Evolutionary conservation across 2,329 filamentous ascomycete species (phyloP), one percentile per base, ranked within the genome.

Genomic region (Xylaria sp.): DNA sequence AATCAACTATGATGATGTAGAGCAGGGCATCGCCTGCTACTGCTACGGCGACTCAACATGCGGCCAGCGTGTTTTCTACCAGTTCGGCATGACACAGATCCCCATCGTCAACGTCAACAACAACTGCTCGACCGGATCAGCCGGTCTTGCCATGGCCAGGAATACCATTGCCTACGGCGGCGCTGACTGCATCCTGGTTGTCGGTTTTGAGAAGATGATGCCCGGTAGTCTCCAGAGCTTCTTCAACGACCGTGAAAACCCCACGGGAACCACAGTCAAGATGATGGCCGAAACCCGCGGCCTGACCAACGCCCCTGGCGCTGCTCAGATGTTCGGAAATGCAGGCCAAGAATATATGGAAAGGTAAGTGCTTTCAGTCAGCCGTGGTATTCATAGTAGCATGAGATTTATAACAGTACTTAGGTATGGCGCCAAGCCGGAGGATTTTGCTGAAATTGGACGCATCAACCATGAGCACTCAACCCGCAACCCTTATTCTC

Each of bases 61-160:
- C 82, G 95, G 95, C 57, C 95, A 98, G 85, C 91, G 95, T 73
- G 94, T 98, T 78, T 98, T 98, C 83, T 98, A 98, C 84, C 95
- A 98, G 83, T 98, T 98, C 81, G 96, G 95, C 84, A 94, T 98
- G 91, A 98, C 94, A 52, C 87, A 92, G 78, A 98, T 98, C 76
- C 95, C 95, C 77, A 94, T 98, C 79, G 94, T 97, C 86, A 98
- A 98, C 78, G 94, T 97, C 78, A 98, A 98, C 88, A 98, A 98
- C 87, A 98, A 98, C 85, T 98, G 95, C 86, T 93, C 93, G 3
- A 98, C 95, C 0, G 96, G 95, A n/a, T 94, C 91, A 4, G 97
- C 95, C 0, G 96, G 95, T 9, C 84, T 98, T 67, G 90, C 91
- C 78, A 91, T 98, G 87, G 96, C 88, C 1, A 86, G 94, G 41